A percentile compares a stretch with the other conserved stretches of the same genome.
These are phyloP conservation scores for Luvunga scandens DNA, from an alignment of 345 rosid species.

Conservation along the genomic window DNA sequence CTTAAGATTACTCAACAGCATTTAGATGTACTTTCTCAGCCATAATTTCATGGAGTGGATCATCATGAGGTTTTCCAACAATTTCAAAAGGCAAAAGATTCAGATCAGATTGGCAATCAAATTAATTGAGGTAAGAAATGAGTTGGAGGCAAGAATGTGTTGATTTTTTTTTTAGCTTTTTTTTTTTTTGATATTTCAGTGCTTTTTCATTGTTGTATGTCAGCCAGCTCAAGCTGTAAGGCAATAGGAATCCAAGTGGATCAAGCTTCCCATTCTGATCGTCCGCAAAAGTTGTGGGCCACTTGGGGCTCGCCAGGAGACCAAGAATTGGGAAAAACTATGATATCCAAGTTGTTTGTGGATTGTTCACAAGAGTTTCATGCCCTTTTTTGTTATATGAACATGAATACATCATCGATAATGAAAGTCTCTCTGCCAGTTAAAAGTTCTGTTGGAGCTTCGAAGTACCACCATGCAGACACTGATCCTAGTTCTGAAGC, in stretches of 20 bases:
- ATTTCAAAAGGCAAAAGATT: conserved; percentile 22
- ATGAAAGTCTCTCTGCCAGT: conserved; percentile 20
- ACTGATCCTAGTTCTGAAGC: conserved; percentile 45
- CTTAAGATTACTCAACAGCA: no score
- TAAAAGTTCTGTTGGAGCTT: conserved; percentile 26
- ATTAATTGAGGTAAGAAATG: conserved; percentile 28
- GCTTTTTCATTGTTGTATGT: conserved; percentile 11
- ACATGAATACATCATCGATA: conserved; percentile 29
- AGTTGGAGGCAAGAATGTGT: not conserved
- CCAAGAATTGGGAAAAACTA: conserved; percentile 40
- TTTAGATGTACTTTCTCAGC: no score
- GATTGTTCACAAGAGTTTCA: conserved; percentile 59
- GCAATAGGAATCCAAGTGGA: conserved; percentile 72
- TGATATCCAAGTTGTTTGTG: conserved; percentile 55
- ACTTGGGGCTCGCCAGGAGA: conserved; percentile 55
- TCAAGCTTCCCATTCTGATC: conserved; percentile 25
- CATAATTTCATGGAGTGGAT: conserved; percentile 13
- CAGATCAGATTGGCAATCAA: conserved; percentile 25
- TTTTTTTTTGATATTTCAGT: conserved; percentile 6
- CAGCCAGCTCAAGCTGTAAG: conserved; percentile 48
- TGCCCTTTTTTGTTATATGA: conserved; percentile 57
- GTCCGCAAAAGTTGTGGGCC: conserved; percentile 51
- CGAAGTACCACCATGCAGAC: conserved; percentile 19
- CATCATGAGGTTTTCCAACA: conserved; percentile 17
- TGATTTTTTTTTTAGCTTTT: not conserved